Conservation (phyloP, 176 grass and related monocot genomes). For the Avena insularis region DNA sequence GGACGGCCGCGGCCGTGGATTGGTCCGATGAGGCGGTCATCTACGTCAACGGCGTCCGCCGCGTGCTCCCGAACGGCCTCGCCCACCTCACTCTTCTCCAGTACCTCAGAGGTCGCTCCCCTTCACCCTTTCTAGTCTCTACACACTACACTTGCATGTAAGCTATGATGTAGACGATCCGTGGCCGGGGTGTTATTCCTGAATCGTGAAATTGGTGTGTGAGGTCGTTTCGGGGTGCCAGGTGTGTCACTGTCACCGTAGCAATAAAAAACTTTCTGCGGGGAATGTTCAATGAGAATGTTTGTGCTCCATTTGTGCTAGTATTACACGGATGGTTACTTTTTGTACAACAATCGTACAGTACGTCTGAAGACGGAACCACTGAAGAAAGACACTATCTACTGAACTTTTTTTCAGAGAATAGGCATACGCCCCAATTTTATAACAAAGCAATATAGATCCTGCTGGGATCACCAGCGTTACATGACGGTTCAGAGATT, state of each 20-base stretch:
- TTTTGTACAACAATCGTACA: not conserved
- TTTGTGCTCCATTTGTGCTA: not conserved
- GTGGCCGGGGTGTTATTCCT: not conserved
- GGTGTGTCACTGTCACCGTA: not conserved
- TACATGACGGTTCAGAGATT: not conserved
- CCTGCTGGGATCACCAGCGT: not conserved
- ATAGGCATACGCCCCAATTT: not conserved
- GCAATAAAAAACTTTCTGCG: not conserved
- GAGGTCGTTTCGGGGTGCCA: not conserved
- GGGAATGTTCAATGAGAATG: not conserved
- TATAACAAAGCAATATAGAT: not conserved
- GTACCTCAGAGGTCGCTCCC: slow-evolving; percentile 78
- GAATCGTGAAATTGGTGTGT: not conserved
- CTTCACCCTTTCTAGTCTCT: not conserved
- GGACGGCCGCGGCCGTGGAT: slow-evolving; percentile 35
- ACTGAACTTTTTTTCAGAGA: not conserved
- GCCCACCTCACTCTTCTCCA: slow-evolving; percentile 94
- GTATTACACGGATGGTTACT: not conserved
- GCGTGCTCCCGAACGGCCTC: slow-evolving; percentile 81
- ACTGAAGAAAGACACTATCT: not conserved
- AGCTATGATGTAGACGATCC: not conserved
- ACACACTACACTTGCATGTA: not conserved
- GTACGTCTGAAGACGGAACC: not conserved
- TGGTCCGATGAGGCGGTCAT: slow-evolving; percentile 86
- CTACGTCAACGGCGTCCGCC: slow-evolving; percentile 92